These are phyloP conservation scores for Capronia coronata DNA, from an alignment of 2,329 filamentous ascomycete species.

Conservation along the genomic window DNA sequence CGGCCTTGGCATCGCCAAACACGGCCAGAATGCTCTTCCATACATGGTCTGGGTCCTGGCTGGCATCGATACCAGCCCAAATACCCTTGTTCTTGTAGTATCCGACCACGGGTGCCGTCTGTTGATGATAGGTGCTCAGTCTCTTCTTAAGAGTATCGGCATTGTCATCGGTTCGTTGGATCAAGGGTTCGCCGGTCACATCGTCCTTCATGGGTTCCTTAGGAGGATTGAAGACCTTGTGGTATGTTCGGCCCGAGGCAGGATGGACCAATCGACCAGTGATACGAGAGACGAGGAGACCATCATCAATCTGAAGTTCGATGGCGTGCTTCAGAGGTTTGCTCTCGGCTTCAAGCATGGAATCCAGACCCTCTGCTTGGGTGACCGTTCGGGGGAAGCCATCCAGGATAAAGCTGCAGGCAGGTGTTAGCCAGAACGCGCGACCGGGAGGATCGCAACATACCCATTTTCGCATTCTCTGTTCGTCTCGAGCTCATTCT, in stretches of 20 bases:
- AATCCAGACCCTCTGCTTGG: slow-evolving; percentile 89
- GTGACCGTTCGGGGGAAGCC: slow-evolving; percentile 95
- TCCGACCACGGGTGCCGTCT: slow-evolving; percentile 84
- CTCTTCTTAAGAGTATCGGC: slow-evolving; percentile 93
- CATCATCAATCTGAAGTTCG: slow-evolving; percentile 94
- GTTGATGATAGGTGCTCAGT: slow-evolving; percentile 82
- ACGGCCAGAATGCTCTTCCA: slow-evolving; percentile 89
- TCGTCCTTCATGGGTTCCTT: slow-evolving; percentile 94
- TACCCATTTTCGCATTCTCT: slow-evolving; percentile 95
- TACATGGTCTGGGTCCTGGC: slow-evolving; percentile 89
- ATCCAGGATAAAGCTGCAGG: slow-evolving; percentile 86
- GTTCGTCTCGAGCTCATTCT: slow-evolving; percentile 91
- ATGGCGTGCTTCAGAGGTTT: slow-evolving; percentile 90
- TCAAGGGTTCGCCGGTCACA: slow-evolving; percentile 88
- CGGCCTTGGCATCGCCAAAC: slow-evolving; percentile 60
- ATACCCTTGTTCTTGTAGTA: slow-evolving; percentile 98
- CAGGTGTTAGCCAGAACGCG: slow-evolving; percentile 9
- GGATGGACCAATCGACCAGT: slow-evolving; percentile 94
- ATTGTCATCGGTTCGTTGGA: slow-evolving; percentile 96
- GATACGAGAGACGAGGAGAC: slow-evolving; percentile 87
- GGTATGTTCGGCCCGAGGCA: slow-evolving; percentile 91
- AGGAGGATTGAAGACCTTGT: slow-evolving; percentile 98
- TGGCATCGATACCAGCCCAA: slow-evolving; percentile 92
- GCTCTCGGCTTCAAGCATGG: slow-evolving; percentile 72
- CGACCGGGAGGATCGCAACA: slow-evolving; percentile 27